Evolutionary conservation across 108 stramenopile species (phyloP).

Genomic region (Nannochloropsis salina): DNA sequence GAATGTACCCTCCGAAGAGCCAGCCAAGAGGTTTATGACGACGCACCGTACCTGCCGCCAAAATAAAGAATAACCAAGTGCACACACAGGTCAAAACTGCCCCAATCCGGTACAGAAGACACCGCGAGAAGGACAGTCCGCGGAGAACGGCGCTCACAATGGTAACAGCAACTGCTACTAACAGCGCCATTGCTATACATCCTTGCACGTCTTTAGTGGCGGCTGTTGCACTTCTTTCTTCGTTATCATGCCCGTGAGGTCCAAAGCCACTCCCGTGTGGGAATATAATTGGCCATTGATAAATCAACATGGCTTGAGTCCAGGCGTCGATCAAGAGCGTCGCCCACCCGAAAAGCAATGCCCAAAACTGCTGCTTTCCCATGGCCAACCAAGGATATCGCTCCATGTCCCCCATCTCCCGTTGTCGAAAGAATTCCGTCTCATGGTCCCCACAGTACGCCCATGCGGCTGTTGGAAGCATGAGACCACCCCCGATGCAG

Average conservation of each 20-base stretch:
- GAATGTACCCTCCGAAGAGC: background rate
- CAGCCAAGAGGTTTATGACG: constrained; percentile 16
- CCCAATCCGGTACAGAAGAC: background rate
- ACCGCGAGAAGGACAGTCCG: background rate
- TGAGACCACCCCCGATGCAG: background rate
- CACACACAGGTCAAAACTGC: background rate
- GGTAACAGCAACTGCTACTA: background rate
- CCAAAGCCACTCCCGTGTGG: background rate
- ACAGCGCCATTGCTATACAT: background rate
- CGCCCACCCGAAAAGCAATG: background rate
- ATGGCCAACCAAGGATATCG: background rate
- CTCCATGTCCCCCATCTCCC: background rate
- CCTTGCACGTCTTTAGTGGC: constrained; percentile 12
- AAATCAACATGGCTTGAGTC: background rate
- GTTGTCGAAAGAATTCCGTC: background rate
- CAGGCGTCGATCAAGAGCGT: background rate
- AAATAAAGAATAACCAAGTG: background rate
- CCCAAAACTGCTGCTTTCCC: background rate
- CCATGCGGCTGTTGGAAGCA: background rate
- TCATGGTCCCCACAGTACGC: background rate
- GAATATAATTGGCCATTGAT: background rate
- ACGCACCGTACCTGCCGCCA: background rate
- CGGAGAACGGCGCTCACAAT: background rate
- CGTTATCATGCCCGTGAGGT: background rate
- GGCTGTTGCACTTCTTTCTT: background rate